Base-by-base conservation (phyloP, 768 basidiomycete species). In the Russula virescens region DNA sequence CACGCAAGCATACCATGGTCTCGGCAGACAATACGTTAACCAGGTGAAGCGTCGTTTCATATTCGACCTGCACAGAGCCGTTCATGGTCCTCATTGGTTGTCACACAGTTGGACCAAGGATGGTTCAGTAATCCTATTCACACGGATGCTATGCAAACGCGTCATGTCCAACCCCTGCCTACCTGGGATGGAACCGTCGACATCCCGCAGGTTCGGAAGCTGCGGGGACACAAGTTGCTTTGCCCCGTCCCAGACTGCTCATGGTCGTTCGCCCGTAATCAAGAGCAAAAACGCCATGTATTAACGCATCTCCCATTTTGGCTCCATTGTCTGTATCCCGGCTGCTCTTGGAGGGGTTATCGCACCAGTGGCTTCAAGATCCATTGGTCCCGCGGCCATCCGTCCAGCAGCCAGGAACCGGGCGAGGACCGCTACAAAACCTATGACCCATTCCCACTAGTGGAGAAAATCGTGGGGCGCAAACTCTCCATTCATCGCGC, bases 291-390 rank as follows among this genome's bases (percentile, higher is more conserved):
- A 6, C 2, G 61, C 4, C 61, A 62, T 18, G 0, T 62, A 1
- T 3, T 9, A 1, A 2, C 16, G 18, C 55, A 62, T 23, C 48
- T 62, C 5, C 55, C 61, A 2, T 19, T 38, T 13, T 62, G 21
- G 47, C 21, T 62, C 28, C 40, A 10, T 45, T 62, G 61, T 16
- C 47, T 35, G 11, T 0, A 19, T 19, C 23, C 18, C 5, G 31
- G 18, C 25, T 62, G 61, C 49, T 18, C 21, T 1, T 62, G 55
- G 61, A 62, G 48, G 40, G 61, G 61, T 1, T n/a, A 62, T 3
- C 61, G 61, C 9, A 5, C 1, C 13, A 26, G 49, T 56, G 35
- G 1, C 1, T 34, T 62, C 4, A 42, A 5, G 25, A 50, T 14
- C 7, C 61, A 62, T 25, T 26, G 34, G 28, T 2, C 8, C 7